These are phyloP conservation scores for Salvia rosmarinus DNA, from an alignment of 257 asterid genomes.

Conservation along the genomic window DNA sequence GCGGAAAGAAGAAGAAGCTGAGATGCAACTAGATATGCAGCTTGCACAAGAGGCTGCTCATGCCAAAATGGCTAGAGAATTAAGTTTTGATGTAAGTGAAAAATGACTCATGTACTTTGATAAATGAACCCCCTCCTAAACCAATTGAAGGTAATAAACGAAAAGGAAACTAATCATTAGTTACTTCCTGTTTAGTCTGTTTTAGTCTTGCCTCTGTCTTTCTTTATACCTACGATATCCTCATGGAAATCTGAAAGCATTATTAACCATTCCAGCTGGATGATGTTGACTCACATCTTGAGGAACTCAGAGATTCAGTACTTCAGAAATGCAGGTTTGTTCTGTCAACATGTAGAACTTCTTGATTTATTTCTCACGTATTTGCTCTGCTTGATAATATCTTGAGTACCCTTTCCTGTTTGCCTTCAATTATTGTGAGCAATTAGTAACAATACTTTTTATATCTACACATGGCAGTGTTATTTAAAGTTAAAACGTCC, in stretches of 20 bases:
- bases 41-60: constrained; percentile 79
- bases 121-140: not conserved
- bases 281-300: constrained; percentile 60
- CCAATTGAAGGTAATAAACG: not conserved
- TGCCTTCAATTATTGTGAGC: too few relatives aligned
- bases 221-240: not conserved
- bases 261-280: constrained; percentile 57
- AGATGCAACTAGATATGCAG: constrained; percentile 58
- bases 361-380: not conserved
- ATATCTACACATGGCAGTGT: not conserved
- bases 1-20: constrained; percentile 80
- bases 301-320: constrained; percentile 65
- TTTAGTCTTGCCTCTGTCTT: constrained; percentile 9
- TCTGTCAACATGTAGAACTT: constrained; percentile 11
- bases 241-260: constrained; percentile 31
- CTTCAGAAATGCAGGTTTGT: constrained; percentile 89
- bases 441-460: not conserved
- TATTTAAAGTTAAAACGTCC: not conserved
- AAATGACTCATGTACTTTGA: constrained; percentile 7
- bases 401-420: too few relatives aligned
- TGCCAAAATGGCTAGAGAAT: constrained; percentile 71
- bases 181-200: constrained; percentile 13
- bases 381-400: not conserved
- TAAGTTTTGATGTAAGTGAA: constrained; percentile 58
- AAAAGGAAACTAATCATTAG: not conserved